Percentiles rank a stretch among this genome's conserved stretches.
Evolutionary conservation across 2,329 filamentous ascomycete genomes (phyloP).

Genomic region (Fusarium nurragi): DNA sequence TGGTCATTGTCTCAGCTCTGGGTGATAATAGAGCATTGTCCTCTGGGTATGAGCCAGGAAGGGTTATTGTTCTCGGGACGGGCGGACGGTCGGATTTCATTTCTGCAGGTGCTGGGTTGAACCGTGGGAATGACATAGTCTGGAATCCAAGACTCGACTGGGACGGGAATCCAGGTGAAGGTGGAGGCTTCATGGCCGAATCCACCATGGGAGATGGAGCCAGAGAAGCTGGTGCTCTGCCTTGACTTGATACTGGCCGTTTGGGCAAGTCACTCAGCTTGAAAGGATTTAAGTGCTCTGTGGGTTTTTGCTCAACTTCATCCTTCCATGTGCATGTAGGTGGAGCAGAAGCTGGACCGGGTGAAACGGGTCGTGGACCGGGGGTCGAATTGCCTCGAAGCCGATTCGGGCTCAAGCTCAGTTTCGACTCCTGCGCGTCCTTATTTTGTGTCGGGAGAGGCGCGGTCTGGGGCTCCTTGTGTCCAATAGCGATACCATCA

Average conservation of each 20-base stretch:
- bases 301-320: constrained; percentile 53
- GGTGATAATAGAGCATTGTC: constrained; percentile 74
- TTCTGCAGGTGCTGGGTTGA: constrained; percentile 26
- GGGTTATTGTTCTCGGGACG: constrained; percentile 50
- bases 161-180: constrained; percentile 57
- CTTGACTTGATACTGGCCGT: constrained; percentile 51
- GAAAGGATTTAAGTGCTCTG: constrained; percentile 32
- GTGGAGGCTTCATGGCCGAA: constrained; percentile 52
- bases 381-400: constrained; percentile 65
- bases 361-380: constrained; percentile 60
- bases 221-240: constrained; percentile 12
- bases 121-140: constrained; percentile 47
- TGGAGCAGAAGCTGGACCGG: constrained; percentile 74
- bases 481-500: constrained; percentile 62
- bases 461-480: constrained; percentile 69
- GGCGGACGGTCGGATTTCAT: constrained; percentile 31
- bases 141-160: constrained; percentile 56
- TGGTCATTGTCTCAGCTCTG: constrained; percentile 76
- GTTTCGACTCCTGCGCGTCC: constrained; percentile 52
- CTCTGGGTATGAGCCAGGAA: constrained; percentile 50
- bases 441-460: constrained; percentile 64
- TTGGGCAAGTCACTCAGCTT: constrained; percentile 44
- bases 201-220: constrained; percentile 31
- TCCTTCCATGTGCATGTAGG: constrained; percentile 69
- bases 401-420: constrained; percentile 55